These are phyloP conservation scores for Cairneyella variabilis DNA, from an alignment of 495 filamentous ascomycete species.

Conservation along the genomic window DNA sequence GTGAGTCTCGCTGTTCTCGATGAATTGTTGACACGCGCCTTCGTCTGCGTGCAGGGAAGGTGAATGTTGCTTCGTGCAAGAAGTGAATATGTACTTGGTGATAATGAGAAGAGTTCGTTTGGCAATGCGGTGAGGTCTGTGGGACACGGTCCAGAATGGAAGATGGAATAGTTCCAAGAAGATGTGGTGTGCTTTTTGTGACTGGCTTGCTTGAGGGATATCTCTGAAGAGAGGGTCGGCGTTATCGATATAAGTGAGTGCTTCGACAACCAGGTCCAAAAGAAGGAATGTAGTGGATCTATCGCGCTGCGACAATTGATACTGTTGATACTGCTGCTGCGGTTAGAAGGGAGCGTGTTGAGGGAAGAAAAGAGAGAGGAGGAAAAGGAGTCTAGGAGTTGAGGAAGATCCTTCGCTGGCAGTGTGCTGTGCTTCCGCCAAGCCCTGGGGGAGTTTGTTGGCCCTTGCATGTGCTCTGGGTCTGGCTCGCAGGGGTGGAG, in stretches of 20 bases:
- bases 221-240: conserved; percentile 20
- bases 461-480: no score
- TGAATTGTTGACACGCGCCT: no score
- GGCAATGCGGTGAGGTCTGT: not conserved
- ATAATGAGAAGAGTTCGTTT: conserved; percentile 1
- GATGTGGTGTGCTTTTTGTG: not conserved
- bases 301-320: conserved; percentile 23
- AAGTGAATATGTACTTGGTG: not conserved
- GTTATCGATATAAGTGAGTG: conserved; percentile 34
- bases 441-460: no score
- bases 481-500: no score
- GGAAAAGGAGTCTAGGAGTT: not conserved
- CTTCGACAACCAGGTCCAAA: conserved; percentile 38
- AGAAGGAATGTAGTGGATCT: conserved; percentile 33
- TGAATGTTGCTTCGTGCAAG: no score
- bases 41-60: no score
- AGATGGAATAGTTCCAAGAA: not conserved
- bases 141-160: not conserved
- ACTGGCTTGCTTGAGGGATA: conserved; percentile 9
- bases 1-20: no score
- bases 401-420: no score
- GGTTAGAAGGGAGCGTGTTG: conserved; percentile 33
- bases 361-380: conserved; percentile 14
- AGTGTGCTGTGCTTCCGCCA: no score
- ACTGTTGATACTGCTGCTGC: conserved; percentile 26